Base-by-base conservation (phyloP, 345 rosid genomes). In the Stellera chamaejasme region DNA sequence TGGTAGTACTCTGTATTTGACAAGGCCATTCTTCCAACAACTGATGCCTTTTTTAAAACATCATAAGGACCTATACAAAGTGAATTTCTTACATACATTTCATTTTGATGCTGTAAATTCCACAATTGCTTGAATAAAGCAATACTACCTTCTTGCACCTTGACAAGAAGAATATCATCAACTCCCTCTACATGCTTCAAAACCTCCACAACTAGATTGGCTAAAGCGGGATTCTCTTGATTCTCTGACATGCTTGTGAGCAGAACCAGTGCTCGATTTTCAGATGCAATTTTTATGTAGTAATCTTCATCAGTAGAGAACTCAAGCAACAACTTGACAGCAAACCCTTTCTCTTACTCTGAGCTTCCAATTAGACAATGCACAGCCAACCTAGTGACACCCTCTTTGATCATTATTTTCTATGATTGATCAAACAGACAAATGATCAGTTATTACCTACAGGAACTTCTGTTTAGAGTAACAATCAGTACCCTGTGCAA, bases 231-330 rank as follows among this genome's bases (percentile, higher is more conserved):
- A 64, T 70, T 59, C 66, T 73, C 81, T 59, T 62, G 60, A 55
- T 67, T 68, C 63, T 69, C 75, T 25, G 78, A 69, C 74, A 73
- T 65, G 72, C 67, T 70, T 16, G 73, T 51, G 44, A 73, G 78
- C 56, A 73, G 81, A 59, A 77, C 71, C 52, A 70, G 60, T 39
- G 81, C 81, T 12, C 78, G 72, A 54, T 77, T 77, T 65, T 73
- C 78, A 13, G 65, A 70, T 48, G 76, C 71, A 46, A 73, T 59
- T 60, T 63, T 52, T 41, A 44, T 53, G 53, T 78, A 77, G 48
- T 63, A 65, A 56, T 68, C 62, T 67, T 73, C 75, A 56, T 73
- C 71, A 42, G 54, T 55, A 26, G 64, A 65, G 65, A 73, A 73
- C 54, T 73, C 67, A 12, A 60, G 72, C 53, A 74, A 55, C 59